These are phyloP conservation scores for Rhizophagus sp. DNA, from an alignment of 192 early-diverging fungal species.

Conservation along the genomic window DNA sequence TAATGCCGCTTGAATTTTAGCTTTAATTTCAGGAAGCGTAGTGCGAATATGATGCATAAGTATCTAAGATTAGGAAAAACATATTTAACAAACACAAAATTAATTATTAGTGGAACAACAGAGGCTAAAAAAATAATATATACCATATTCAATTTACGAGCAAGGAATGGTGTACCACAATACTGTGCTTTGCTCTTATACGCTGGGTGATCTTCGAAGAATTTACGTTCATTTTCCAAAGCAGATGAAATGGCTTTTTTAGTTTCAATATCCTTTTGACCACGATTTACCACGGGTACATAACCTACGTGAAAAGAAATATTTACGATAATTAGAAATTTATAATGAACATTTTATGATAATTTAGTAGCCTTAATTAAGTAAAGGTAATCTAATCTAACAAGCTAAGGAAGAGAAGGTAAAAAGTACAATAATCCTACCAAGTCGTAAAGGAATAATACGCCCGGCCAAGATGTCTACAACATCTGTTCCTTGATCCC, in stretches of 20 bases:
- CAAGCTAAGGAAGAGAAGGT: too few relatives aligned
- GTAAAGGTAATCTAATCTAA: too few relatives aligned
- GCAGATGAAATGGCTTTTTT: conserved; percentile 88
- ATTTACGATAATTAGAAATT: conserved; percentile 1
- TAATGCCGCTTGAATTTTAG: conserved; percentile 87
- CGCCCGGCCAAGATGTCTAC: conserved; percentile 98
- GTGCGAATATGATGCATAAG: conserved; percentile 99
- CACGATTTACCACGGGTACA: conserved; percentile 99
- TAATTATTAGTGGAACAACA: too few relatives aligned
- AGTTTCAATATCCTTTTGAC: conserved; percentile 95
- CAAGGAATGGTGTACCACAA: conserved; percentile 98
- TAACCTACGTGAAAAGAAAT: conserved; percentile 63
- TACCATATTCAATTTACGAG: conserved; percentile 96
- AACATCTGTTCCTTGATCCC: conserved; percentile 97
- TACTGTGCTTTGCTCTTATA: conserved; percentile 97
- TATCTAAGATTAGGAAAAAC: conserved; percentile 56
- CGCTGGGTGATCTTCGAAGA: conserved; percentile 94
- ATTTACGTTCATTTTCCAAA: conserved; percentile 85
- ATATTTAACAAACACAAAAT: too few relatives aligned
- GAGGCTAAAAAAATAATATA: not conserved
- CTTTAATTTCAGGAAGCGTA: conserved; percentile 98
- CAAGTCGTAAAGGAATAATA: conserved; percentile 93
- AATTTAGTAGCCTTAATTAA: too few relatives aligned
- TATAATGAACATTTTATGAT: not conserved
- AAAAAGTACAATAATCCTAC: conserved; percentile 40